Evolutionary conservation across 2,329 filamentous ascomycete genomes (phyloP), one percentile per base, ranked within the genome.

Genomic region (Aspergillus jensenii): DNA sequence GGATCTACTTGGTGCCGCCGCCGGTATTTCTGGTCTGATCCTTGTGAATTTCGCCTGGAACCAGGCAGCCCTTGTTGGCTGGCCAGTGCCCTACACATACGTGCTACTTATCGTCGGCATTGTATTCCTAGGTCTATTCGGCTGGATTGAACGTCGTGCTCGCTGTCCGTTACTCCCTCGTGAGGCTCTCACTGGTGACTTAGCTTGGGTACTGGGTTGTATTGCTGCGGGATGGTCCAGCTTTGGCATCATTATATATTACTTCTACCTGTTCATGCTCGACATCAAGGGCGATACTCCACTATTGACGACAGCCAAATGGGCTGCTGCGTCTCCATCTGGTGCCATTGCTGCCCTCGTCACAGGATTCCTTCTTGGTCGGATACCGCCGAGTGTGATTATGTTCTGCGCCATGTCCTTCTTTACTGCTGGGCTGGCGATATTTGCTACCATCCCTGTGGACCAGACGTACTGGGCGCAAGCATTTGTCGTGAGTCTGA

Each of bases 21-120:
- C 75, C 0, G 86, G 86, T 1, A 76, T 88, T 11, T 74, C 76
- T 0, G 81, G 80, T 0, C 74, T 89, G 31, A 77, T 87, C 0
- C 74, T 89, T 35, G 80, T 89, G 74, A 88, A 87, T 68, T 85
- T 89, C 63, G 82, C 86, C 0, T 88, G 84, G 84, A 89, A 87
- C 59, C 85, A 89, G 65, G 85, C 83, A 0, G 79, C 83, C 0
- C 74, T 84, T 0, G 81, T 79, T 4, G 84, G 84, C 2, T 88
- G 86, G 86, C 62, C 72, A 0, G 74, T 77, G 7, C 75, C 83
- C 0, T 85, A 85, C 56, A 77, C 85, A 9, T 82, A 83, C 56
- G 74, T 80, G 0, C 71, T 83, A 0, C 73, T 90, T 1, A 81
- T 88, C 33, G 59, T 87, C 3, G 85, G 86, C 0, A 59, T 85